A percentile compares a stretch with the other conserved stretches of the same genome.
phyloP scores from a whole-genome alignment of 768 basidiomycete genomes.

The Termitomyces eurrhizus region DNA sequence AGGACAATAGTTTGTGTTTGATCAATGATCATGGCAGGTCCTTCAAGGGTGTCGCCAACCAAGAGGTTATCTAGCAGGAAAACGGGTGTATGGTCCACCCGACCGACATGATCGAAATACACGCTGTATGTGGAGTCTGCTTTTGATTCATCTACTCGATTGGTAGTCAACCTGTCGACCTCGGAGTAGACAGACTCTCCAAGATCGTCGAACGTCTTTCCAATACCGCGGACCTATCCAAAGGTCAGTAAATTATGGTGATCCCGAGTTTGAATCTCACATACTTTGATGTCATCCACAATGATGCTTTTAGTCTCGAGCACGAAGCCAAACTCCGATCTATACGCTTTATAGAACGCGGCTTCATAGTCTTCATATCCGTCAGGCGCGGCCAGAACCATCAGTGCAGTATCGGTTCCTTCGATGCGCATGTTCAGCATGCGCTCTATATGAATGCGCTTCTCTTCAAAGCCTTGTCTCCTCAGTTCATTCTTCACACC shows the following conservation, averaged over 20 bases:
- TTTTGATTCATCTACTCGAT: conserved; percentile 34
- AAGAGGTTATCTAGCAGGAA: conserved; percentile 63
- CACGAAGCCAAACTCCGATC: conserved; percentile 87
- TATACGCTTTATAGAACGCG: conserved; percentile 79
- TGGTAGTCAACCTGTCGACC: conserved; percentile 48
- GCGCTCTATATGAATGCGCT: conserved; percentile 70
- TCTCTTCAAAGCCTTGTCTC: conserved; percentile 76
- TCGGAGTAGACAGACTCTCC: conserved; percentile 79
- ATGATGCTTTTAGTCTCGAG: conserved; percentile 79
- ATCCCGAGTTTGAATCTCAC: neutral
- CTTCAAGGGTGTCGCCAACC: conserved; percentile 69
- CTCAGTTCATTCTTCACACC: conserved; percentile 65
- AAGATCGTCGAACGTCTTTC: conserved; percentile 82
- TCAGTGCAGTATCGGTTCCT: conserved; percentile 89
- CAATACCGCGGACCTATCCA: conserved; percentile 76
- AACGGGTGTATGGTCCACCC: conserved; percentile 77
- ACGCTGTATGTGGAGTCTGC: conserved; percentile 59
- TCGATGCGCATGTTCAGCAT: conserved; percentile 93
- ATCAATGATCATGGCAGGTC: conserved; percentile 94
- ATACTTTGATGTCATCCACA: conserved; percentile 88
- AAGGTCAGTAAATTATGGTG: neutral
- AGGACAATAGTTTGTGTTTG: conserved; percentile 94
- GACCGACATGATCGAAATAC: conserved; percentile 79
- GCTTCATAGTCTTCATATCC: conserved; percentile 69
- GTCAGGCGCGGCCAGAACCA: conserved; percentile 69